Base-by-base conservation (phyloP, 495 filamentous ascomycete species). In the Penicillium lividum region DNA sequence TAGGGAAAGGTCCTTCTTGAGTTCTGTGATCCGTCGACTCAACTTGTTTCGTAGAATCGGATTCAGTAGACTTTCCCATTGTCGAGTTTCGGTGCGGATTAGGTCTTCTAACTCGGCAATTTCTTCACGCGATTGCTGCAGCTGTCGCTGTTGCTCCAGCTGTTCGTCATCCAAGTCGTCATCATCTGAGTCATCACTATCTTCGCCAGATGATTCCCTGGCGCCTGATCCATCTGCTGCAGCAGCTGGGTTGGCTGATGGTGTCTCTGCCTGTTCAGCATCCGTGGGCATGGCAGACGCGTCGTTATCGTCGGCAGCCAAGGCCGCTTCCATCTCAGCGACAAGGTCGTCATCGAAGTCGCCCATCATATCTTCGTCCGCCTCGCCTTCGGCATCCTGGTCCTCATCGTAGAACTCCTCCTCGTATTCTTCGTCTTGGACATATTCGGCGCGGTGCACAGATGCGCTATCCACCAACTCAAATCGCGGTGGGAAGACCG, bases 401-500 rank as follows among this genome's bases (percentile, higher is more conserved):
- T 82, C 79, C 44, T 86, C 80, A 8, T 81, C 81, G 22, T 77
- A 77, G 47, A 22, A 22, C 22, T 82, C 76, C 27, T 78, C 76
- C 4, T 80, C 77, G 0, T 76, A 80, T 33, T 79, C 83, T 5
- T 74, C 72, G 10, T 73, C 76, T 28, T 75, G 66, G 9, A 69
- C 70, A 45, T 73, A 68, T 36, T 82, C 81, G 0, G 80, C 75
- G 40, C 85, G 77, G 38, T 78, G 76, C 7, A 85, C 70, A 7
- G 74, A 73, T 1, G 81, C 72, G 18, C 78, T 81, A 50, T 94
- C 91, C 13, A 94, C 62, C 49, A 91, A 75, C 51, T 88, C 83
- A 54, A 82, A 89, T 44, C 73, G 76, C 4, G 82, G 80, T 31
- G 77, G 73, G 5, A 78, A 80, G n/a, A 82, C 73, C 18, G 79